A percentile compares a stretch with the other conserved stretches of the same genome.
Evolutionary conservation across 371 early-diverging fungal genomes (phyloP).

Genomic region (Haplosporangium sp.): DNA sequence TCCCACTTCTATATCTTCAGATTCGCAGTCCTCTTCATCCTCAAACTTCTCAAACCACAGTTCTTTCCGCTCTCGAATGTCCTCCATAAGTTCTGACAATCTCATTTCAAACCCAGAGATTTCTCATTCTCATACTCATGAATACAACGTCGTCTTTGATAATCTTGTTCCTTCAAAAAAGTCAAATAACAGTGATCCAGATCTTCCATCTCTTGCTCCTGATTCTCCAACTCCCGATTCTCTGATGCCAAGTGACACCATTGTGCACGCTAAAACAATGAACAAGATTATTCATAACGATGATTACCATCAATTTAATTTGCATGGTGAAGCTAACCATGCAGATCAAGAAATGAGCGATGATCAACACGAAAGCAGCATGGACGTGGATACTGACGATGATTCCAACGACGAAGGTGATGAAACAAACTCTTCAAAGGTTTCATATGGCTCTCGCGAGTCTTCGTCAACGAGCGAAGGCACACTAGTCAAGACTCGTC

Average conservation of each 20-base stretch:
- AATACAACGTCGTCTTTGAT: conserved; percentile 18
- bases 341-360: conserved; percentile 34
- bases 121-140: conserved; percentile 21
- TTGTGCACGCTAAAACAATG: conserved; percentile 12
- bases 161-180: conserved; percentile 21
- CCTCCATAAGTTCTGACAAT: conserved; percentile 19
- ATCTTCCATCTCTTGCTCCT: conserved; percentile 29
- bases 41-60: not conserved
- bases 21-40: not conserved
- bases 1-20: conserved; percentile 13
- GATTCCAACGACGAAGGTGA: conserved; percentile 22
- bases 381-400: conserved; percentile 32
- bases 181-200: conserved; percentile 35
- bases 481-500: not conserved
- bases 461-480: conserved; percentile 4
- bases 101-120: conserved; percentile 10
- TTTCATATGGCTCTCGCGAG: conserved; percentile 10
- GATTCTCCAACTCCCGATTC: conserved; percentile 30
- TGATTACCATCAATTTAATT: conserved; percentile 37
- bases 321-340: not conserved
- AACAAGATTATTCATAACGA: conserved; percentile 35
- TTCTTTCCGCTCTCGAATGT: conserved; percentile 19
- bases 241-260: conserved; percentile 24
- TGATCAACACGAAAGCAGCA: conserved; percentile 21
- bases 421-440: not conserved